phyloP scores from a whole-genome alignment of 306 rosid species.

The Benincasa hispida region DNA sequence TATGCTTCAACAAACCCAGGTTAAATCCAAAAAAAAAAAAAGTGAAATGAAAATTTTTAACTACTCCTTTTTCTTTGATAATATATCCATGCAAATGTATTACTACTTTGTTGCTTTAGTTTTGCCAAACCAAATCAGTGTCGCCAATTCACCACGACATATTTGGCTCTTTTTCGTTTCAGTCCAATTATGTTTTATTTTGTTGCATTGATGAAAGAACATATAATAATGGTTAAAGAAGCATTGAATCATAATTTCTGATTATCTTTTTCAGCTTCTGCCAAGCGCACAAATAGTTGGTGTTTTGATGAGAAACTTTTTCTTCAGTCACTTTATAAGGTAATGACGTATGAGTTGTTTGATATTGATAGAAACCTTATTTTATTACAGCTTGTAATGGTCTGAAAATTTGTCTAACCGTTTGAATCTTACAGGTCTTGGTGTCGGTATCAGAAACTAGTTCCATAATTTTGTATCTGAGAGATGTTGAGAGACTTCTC shows the following conservation, averaged over 20 bases:
- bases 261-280: constrained; percentile 35
- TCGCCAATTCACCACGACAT: neutral
- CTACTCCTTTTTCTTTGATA: neutral
- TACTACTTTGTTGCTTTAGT: neutral
- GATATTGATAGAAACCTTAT: neutral
- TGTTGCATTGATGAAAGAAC: neutral
- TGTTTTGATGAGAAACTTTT: constrained; percentile 80
- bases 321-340: constrained; percentile 80
- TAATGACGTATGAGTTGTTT: constrained; percentile 19
- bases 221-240: neutral
- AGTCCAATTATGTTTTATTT: neutral
- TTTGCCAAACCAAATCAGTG: neutral
- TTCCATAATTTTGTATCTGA: constrained; percentile 65
- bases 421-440: constrained; percentile 41
- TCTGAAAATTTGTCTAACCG: neutral
- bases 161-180: neutral
- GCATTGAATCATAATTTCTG: neutral
- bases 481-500: constrained; percentile 69
- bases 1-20: constrained; percentile 40
- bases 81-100: neutral
- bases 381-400: neutral
- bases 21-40: constrained; percentile 16
- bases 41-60: neutral
- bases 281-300: constrained; percentile 47
- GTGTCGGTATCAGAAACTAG: constrained; percentile 53